Evolutionary conservation across 208 protist genomes (phyloP), one percentile per base, ranked within the genome.

Genomic region (Leishmania aethiopica): DNA sequence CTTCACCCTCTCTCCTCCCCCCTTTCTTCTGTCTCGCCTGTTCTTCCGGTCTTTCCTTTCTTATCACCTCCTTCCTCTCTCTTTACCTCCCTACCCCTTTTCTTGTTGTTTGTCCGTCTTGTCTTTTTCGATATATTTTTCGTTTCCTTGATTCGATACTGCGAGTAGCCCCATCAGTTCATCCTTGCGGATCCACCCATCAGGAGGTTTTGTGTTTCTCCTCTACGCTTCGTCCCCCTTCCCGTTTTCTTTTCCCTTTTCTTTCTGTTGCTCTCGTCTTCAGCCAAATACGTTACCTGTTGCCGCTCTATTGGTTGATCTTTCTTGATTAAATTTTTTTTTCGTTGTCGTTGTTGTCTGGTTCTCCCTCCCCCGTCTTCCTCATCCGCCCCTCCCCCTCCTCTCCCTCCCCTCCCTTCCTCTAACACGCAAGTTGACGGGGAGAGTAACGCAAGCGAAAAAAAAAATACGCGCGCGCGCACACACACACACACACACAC

Each of bases 251-350:
- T 79, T 59, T 47, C 17, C 51, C 7, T 53, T 73, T 37, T 57
- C 32, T 60, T 42, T 60, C 37, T 42, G 40, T 25, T 59, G 64
- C 74, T 47, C 19, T 37, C 19, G 25, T 67, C n/a, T 35, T 35
- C n/a, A 32, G n/a, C 60, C 60, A 17, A 67, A 57, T 55, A 49
- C 28, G 47, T 42, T n/a, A 74, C 51, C 32, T 59, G 19, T 13
- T 67, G 35, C 15, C 28, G 47, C 37, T 17, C 37, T 53, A 25
- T 53, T 45, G 75, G 42, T 42, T 53, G 37, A 17, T 25, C 32
- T 80, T n/a, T 75, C 51, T 75, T n/a, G n/a, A n/a, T n/a, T n/a
- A n/a, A n/a, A 57, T 37, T 22, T 69, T 11, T 25, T 37, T 45
- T 40, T 40, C 0, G 37, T 40, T 40, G 37, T 40, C 37, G 37